These are phyloP conservation scores for Fusarium penzigii DNA, from an alignment of 2,329 filamentous ascomycete genomes.

Conservation along the genomic window DNA sequence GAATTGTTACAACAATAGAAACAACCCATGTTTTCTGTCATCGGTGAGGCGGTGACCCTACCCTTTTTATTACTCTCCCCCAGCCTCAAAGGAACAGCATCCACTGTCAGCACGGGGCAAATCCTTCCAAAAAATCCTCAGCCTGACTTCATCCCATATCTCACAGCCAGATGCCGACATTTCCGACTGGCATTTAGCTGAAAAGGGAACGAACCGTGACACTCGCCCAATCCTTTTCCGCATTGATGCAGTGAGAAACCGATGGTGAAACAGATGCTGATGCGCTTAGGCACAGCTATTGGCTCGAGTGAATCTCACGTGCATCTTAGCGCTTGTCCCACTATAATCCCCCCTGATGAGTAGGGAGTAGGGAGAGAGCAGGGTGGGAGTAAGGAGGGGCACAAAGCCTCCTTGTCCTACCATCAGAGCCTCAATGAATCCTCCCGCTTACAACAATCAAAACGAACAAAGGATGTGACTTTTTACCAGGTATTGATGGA, in stretches of 20 bases:
- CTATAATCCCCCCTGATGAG: neutral
- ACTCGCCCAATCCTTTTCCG: neutral
- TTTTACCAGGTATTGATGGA: no score
- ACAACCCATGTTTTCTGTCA: no score
- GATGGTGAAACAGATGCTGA: neutral
- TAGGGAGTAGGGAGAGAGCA: no score
- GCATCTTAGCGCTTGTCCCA: neutral
- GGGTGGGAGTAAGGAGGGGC: neutral
- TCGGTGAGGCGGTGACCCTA: neutral
- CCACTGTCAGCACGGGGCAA: no score
- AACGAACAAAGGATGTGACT: no score
- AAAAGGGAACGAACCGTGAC: neutral
- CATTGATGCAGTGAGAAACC: neutral
- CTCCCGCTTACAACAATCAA: no score
- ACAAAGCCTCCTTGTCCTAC: no score
- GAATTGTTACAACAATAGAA: no score
- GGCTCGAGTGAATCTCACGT: neutral
- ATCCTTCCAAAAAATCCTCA: no score
- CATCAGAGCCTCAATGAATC: no score
- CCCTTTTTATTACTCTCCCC: no score
- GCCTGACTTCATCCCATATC: neutral
- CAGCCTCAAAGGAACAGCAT: no score
- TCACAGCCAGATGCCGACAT: neutral
- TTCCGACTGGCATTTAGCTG: neutral
- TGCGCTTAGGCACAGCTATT: neutral